Conservation (phyloP, 164 flowering plant species). For the Umbilicus rupestris region DNA sequence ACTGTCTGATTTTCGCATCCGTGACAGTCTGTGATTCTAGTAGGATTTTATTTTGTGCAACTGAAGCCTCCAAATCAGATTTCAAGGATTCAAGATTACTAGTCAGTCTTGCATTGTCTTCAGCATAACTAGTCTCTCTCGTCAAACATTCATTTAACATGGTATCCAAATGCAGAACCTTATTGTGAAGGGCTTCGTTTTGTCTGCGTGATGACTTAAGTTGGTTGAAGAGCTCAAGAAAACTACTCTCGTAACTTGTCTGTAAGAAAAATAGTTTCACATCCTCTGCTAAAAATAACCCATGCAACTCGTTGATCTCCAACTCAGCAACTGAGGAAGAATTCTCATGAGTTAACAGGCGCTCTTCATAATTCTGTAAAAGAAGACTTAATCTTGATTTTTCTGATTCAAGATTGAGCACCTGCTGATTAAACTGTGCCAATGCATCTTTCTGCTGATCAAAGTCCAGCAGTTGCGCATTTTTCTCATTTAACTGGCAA, state of each 20-base stretch:
- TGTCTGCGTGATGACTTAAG: constrained; percentile 23
- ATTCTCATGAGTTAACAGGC: constrained; percentile 25
- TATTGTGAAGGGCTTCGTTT: constrained; percentile 30
- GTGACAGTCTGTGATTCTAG: constrained; percentile 19
- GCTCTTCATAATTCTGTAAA: constrained; percentile 20
- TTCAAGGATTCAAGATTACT: constrained; percentile 28
- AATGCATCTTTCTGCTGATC: constrained; percentile 38
- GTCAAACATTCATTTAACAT: constrained; percentile 28
- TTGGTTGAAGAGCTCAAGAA: constrained; percentile 34
- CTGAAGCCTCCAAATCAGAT: constrained; percentile 40
- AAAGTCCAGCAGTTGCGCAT: constrained; percentile 28
- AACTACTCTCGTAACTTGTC: constrained; percentile 31
- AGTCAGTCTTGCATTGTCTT: constrained; percentile 41
- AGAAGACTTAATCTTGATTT: constrained; percentile 30
- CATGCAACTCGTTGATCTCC: constrained; percentile 36
- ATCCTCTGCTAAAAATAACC: constrained; percentile 41
- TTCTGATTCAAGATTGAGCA: constrained; percentile 40
- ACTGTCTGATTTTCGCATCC: constrained; percentile 32
- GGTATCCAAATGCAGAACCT: constrained; percentile 31
- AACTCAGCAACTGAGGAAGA: constrained; percentile 25
- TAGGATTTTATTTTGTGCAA: constrained; percentile 26
- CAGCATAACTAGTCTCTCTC: constrained; percentile 29
- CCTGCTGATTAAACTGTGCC: constrained; percentile 29
- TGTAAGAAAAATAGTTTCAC: constrained; percentile 30
- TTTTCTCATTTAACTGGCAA: constrained; percentile 13